Evolutionary conservation across 2,329 filamentous ascomycete species (phyloP).

Genomic region (Neofusicoccum parvum): DNA sequence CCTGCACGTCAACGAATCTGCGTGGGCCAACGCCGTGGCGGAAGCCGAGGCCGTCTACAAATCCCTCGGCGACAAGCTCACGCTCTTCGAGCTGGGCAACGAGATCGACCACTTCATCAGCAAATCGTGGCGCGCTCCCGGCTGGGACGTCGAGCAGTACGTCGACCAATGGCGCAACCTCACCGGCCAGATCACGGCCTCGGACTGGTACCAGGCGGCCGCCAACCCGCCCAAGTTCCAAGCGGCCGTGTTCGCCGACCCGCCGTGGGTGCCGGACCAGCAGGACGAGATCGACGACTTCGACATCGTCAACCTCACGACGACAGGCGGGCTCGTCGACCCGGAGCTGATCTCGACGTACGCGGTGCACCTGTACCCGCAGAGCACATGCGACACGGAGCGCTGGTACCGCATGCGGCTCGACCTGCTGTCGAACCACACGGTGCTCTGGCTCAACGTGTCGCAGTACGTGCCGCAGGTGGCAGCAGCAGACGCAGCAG

Average conservation of each 20-base stretch:
- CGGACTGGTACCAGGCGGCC: constrained; percentile 22
- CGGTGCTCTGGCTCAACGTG: constrained; percentile 23
- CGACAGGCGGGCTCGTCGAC: constrained; percentile 21
- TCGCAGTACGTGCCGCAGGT: constrained; percentile 24
- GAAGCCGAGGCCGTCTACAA: constrained; percentile 17
- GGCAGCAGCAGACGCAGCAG: constrained; percentile 21
- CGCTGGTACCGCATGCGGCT: constrained; percentile 23
- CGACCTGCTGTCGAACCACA: constrained; percentile 25
- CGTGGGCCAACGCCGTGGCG: constrained; percentile 16
- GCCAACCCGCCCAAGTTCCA: constrained; percentile 22
- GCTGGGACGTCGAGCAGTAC: constrained; percentile 18
- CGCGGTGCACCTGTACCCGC: constrained; percentile 18
- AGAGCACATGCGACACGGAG: constrained; percentile 20
- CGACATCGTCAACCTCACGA: constrained; percentile 24
- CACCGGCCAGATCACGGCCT: constrained; percentile 21
- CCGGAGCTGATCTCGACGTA: constrained; percentile 7
- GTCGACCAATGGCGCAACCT: constrained; percentile 20
- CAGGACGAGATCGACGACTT: constrained; percentile 22
- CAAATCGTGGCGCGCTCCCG: constrained; percentile 15
- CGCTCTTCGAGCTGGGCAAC: constrained; percentile 16
- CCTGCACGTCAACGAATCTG: constrained; percentile 5
- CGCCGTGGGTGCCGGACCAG: constrained; percentile 14
- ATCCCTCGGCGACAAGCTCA: constrained; percentile 15
- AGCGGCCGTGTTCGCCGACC: constrained; percentile 23
- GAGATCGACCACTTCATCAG: constrained; percentile 19